Conservation (phyloP, 805 yeast species). For the Teunomyces pallodes region DNA sequence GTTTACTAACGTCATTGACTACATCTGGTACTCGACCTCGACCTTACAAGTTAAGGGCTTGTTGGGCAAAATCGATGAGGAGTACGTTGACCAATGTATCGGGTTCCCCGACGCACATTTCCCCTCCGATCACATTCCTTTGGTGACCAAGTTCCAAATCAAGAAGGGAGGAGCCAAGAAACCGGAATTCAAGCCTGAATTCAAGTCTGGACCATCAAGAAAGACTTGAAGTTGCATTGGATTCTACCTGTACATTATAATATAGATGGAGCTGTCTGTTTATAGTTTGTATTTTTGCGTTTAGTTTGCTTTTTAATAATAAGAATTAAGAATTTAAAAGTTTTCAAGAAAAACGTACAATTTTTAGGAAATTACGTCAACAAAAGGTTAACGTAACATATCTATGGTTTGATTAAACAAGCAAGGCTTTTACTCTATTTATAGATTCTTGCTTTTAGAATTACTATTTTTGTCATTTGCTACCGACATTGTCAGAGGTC, state of each 20-base stretch:
- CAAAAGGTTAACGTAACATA: no score
- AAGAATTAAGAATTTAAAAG: not conserved
- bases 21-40: constrained; percentile 88
- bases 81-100: constrained; percentile 70
- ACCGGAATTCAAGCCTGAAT: constrained; percentile 46
- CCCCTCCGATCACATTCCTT: constrained; percentile 94
- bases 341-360: not conserved
- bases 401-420: no score
- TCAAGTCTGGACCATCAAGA: constrained; percentile 39
- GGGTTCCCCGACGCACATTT: constrained; percentile 93
- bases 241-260: not conserved
- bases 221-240: constrained; percentile 23
- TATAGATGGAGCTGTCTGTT: constrained; percentile 1
- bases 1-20: constrained; percentile 91
- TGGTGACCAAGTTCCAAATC: constrained; percentile 74
- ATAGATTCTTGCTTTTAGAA: no score
- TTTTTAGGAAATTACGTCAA: no score
- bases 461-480: no score
- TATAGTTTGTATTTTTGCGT: constrained; percentile 3
- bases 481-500: no score
- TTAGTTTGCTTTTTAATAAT: not conserved
- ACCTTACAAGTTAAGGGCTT: constrained; percentile 81
- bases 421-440: no score
- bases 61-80: constrained; percentile 78
- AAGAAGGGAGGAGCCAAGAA: constrained; percentile 43